These are phyloP conservation scores for Alternaria postmessia DNA, from an alignment of 2,329 filamentous ascomycete species.

Conservation along the genomic window DNA sequence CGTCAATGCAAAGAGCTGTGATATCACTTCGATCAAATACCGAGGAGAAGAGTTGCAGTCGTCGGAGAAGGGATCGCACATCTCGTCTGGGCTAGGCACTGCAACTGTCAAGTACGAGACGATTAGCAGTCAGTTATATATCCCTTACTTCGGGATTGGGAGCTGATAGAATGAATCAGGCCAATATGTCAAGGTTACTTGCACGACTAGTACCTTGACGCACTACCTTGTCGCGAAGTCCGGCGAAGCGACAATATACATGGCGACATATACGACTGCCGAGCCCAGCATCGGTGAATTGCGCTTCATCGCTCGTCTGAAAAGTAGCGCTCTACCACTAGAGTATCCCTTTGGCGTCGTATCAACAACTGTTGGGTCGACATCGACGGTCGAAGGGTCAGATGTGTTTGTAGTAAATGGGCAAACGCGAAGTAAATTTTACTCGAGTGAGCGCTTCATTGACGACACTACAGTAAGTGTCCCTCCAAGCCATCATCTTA, in stretches of 20 bases:
- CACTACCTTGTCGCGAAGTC: constrained; percentile 70
- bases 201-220: constrained; percentile 66
- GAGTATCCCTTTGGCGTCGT: constrained; percentile 53
- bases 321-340: constrained; percentile 51
- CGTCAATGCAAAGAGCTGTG: constrained; percentile 61
- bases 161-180: constrained; percentile 10
- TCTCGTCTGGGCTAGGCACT: constrained; percentile 66
- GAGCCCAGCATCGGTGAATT: constrained; percentile 59
- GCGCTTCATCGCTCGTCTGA: constrained; percentile 70
- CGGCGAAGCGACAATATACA: constrained; percentile 66
- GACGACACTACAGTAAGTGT: background rate
- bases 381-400: constrained; percentile 63
- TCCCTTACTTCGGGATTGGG: background rate
- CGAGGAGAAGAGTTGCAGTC: constrained; percentile 68
- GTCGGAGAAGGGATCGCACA: constrained; percentile 61
- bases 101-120: constrained; percentile 61
- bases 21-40: constrained; percentile 70
- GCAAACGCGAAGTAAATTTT: constrained; percentile 74
- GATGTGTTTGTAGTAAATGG: constrained; percentile 65
- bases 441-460: background rate
- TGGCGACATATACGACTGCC: constrained; percentile 66
- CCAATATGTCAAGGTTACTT: constrained; percentile 68
- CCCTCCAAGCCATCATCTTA: background rate
- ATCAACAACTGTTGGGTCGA: constrained; percentile 63
- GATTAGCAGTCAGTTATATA: constrained; percentile 35